Conservation (phyloP, 2,329 filamentous ascomycete species). For the Trichoderma arundinaceum region DNA sequence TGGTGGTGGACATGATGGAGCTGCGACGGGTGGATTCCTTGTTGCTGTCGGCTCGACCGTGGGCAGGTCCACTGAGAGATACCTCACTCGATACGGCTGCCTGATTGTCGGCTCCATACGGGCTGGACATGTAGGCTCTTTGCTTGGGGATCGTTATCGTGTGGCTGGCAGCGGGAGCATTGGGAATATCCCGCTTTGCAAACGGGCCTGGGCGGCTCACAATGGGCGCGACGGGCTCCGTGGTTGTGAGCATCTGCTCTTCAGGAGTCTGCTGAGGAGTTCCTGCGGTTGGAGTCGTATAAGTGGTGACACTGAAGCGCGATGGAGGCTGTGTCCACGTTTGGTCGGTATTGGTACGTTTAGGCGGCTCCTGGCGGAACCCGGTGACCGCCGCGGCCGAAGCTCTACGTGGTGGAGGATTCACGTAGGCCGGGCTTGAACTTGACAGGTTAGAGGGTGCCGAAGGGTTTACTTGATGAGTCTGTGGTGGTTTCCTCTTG, state of each 20-base stretch:
- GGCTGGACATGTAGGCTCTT: constrained; percentile 15
- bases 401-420: constrained; percentile 7
- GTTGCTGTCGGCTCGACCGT: constrained; percentile 26
- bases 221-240: constrained; percentile 35
- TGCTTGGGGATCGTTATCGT: background rate
- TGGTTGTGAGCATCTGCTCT: constrained; percentile 31
- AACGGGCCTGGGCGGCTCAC: constrained; percentile 45
- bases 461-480: constrained; percentile 18
- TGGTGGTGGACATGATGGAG: constrained; percentile 53
- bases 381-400: constrained; percentile 34
- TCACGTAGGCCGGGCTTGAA: constrained; percentile 30
- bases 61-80: background rate
- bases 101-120: background rate
- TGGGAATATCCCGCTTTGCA: constrained; percentile 36
- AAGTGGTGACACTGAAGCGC: constrained; percentile 69
- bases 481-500: constrained; percentile 53
- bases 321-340: constrained; percentile 60
- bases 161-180: constrained; percentile 31
- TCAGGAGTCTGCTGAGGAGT: constrained; percentile 39
- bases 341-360: constrained; percentile 37
- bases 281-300: constrained; percentile 54
- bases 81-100: constrained; percentile 5
- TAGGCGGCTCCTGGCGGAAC: constrained; percentile 32
- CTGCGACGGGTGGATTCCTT: constrained; percentile 35
- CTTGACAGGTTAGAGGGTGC: constrained; percentile 4